Base-by-base conservation (phyloP, 371 early-diverging fungal species). In the Globomyces sp. region DNA sequence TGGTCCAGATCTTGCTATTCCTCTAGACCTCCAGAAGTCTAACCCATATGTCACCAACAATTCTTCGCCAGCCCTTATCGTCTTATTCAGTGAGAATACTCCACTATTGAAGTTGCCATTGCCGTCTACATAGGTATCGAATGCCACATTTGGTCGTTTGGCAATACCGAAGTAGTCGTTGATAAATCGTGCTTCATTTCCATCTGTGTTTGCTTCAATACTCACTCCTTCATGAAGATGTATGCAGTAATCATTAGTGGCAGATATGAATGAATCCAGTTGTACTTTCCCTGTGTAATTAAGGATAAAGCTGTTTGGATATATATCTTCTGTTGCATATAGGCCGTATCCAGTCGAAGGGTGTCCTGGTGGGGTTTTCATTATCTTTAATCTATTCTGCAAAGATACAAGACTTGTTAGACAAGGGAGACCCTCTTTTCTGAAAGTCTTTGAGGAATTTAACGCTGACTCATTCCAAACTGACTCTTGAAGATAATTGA, bases 11-110 rank as follows among this genome's bases (percentile, higher is more conserved):
- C 44, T 10, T 8, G 42, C 1, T 9, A 58, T 58, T 36, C 58
- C 58, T 44, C 58, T 58, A 6, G 58, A 58, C 34, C 44, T 58
- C 58, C 58, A 58, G 44, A 58, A 58, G 8, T 24, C 13, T 43
- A 43, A 24, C 4, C 58, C 58, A 13, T 58, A 58, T 5, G 58
- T 58, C 8, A 41, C 42, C 4, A 58, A 40, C 44, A 58, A 44
- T 24, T 58, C 58, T 58, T 58, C 1, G n/a, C 36, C 58, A 13
- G 34, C 40, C 24, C 13, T 3, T 5, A 58, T 44, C 34, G 10
- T 13, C 34, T 13, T 34, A 11, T 41, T 44, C 1, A 58, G 24
- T 8, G 40, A 34, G 13, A 34, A 58, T 2, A 58, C 58, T 4
- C 58, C 58, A 3, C 41, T 44, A 8, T 13, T 34, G 10, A 55